phyloP scores from a whole-genome alignment of 106 monocot genomes.

The Ottelia alismoides region DNA sequence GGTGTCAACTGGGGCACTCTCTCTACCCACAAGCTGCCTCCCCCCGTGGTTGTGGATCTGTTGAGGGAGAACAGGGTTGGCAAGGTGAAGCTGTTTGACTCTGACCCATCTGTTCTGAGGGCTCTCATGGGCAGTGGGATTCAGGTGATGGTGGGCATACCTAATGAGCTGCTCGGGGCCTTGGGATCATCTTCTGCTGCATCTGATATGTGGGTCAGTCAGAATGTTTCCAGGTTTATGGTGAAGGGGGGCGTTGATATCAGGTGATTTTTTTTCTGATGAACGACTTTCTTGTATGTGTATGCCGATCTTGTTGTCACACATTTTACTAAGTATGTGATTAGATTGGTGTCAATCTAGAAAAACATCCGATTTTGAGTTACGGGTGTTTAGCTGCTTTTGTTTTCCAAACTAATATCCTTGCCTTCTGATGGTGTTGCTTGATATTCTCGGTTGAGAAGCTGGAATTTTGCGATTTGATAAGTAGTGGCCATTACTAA shows the following conservation, averaged over 20 bases:
- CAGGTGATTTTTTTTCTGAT: too few species aligned
- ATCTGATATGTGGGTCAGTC: slow-evolving; percentile 48
- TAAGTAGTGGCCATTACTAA: too few species aligned
- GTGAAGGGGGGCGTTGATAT: slow-evolving; percentile 61
- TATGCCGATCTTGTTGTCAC: too few species aligned
- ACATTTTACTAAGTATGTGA: too few species aligned
- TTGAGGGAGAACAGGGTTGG: slow-evolving; percentile 48
- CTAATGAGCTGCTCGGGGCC: slow-evolving; percentile 46
- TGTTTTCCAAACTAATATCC: too few species aligned
- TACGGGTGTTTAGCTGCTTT: too few species aligned
- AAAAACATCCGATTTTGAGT: too few species aligned
- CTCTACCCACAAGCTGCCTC: slow-evolving; percentile 47
- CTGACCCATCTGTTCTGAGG: slow-evolving; percentile 37
- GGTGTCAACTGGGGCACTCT: slow-evolving; percentile 90
- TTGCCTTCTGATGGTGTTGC: too few species aligned
- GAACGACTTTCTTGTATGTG: too few species aligned
- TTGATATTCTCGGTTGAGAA: too few species aligned
- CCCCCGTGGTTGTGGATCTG: slow-evolving; percentile 57
- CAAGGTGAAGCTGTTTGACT: slow-evolving; percentile 84
- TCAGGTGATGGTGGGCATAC: slow-evolving; percentile 74
- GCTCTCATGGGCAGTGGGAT: slow-evolving; percentile 69
- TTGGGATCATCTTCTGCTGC: slow-evolving; percentile 37
- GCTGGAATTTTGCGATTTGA: too few species aligned
- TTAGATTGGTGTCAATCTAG: too few species aligned
- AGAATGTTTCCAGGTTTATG: slow-evolving; percentile 69